phyloP scores from a whole-genome alignment of 2,329 filamentous ascomycete species.

The Stenocarpella maydis region DNA sequence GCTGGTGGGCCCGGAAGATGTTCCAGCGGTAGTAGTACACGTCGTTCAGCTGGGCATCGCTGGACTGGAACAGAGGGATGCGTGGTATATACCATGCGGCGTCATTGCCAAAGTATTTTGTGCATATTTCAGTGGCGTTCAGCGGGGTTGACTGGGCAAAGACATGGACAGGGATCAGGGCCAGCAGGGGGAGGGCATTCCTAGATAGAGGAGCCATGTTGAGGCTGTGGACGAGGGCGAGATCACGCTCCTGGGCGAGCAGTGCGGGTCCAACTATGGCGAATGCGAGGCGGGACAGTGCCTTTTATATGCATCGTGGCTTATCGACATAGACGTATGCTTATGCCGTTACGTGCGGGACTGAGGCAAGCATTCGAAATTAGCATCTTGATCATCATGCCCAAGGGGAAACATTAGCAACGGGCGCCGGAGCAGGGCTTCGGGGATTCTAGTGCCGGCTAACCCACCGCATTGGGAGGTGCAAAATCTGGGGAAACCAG shows the following conservation, averaged over 20 bases:
- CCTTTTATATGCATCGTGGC: background rate
- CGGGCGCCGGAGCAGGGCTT: slow-evolving; percentile 1
- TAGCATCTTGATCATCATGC: slow-evolving; percentile 20
- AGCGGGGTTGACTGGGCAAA: slow-evolving; percentile 8
- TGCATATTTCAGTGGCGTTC: slow-evolving; percentile 30
- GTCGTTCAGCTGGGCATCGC: slow-evolving; percentile 47
- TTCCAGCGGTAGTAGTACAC: slow-evolving; percentile 57
- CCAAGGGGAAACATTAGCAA: background rate
- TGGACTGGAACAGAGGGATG: slow-evolving; percentile 50
- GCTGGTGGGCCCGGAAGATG: slow-evolving; percentile 53
- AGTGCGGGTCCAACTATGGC: background rate
- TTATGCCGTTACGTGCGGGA: background rate
- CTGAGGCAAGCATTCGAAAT: background rate
- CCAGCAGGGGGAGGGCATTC: background rate
- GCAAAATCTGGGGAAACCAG: slow-evolving; percentile 19
- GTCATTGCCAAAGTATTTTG: slow-evolving; percentile 49
- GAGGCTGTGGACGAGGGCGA: background rate
- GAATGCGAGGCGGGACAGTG: background rate
- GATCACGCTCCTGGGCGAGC: background rate
- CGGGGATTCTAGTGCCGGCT: slow-evolving; percentile 9
- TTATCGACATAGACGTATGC: no score
- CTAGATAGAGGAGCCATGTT: background rate
- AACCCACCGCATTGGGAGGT: slow-evolving; percentile 5
- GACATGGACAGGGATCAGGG: slow-evolving; percentile 5
- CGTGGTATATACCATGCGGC: slow-evolving; percentile 49